Evolutionary conservation across 1,139 yeast species (phyloP).

Genomic region (Yamadazyma mexicana): DNA sequence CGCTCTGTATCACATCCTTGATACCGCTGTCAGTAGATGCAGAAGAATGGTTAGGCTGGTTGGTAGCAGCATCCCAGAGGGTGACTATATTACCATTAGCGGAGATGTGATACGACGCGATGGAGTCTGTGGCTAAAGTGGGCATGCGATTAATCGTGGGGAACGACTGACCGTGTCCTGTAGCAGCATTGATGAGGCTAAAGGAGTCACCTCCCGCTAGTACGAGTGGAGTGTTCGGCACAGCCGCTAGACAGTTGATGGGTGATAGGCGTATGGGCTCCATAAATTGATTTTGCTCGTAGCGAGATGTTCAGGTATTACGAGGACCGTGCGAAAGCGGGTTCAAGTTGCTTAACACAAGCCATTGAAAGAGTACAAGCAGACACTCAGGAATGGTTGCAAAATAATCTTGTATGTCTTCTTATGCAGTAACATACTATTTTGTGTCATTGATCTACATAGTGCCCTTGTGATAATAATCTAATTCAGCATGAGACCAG

Average conservation of each 20-base stretch:
- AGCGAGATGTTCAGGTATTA: neutral
- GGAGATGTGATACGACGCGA: constrained; percentile 71
- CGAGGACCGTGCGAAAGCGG: too few relatives aligned
- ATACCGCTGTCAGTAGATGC: constrained; percentile 6
- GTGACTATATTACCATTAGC: constrained; percentile 95
- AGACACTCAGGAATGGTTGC: too few relatives aligned
- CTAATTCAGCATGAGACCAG: too few relatives aligned
- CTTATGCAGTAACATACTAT: too few relatives aligned
- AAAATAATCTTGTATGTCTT: too few relatives aligned
- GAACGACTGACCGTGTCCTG: constrained; percentile 7
- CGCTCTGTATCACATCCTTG: constrained; percentile 14
- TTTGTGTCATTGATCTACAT: too few relatives aligned
- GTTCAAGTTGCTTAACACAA: too few relatives aligned
- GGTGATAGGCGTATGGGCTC: constrained; percentile 1
- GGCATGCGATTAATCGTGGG: constrained; percentile 8
- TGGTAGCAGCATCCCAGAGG: constrained; percentile 26
- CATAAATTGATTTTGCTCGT: constrained; percentile 1
- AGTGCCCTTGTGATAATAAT: too few relatives aligned
- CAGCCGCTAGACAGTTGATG: neutral
- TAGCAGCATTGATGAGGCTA: constrained; percentile 12
- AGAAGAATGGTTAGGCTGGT: constrained; percentile 7
- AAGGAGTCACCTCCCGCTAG: constrained; percentile 19
- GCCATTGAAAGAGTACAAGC: too few relatives aligned
- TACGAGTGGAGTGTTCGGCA: constrained; percentile 9
- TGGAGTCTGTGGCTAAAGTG: constrained; percentile 7